phyloP scores from a whole-genome alignment of 257 asterid species.

The Cordia subcordata region DNA sequence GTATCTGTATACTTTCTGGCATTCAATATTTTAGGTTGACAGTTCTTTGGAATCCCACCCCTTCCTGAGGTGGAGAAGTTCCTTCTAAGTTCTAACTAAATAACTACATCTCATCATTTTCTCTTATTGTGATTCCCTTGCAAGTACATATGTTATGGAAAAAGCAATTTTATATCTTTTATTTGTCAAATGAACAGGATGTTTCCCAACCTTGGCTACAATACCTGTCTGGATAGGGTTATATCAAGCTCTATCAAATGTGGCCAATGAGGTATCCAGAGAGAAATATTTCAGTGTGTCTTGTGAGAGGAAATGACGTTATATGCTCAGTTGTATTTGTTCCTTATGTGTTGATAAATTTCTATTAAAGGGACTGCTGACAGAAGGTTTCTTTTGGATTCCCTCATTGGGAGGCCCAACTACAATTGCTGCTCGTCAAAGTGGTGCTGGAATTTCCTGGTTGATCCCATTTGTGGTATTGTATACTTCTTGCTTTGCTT shows the following conservation, averaged over 20 bases:
- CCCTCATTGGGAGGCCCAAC: slow-evolving; percentile 99
- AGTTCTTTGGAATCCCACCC: too few species aligned
- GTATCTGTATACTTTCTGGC: too few species aligned
- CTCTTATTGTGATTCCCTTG: too few species aligned
- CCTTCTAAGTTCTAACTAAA: too few species aligned
- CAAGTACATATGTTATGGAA: too few species aligned
- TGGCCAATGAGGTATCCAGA: slow-evolving; percentile 85
- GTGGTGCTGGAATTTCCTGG: slow-evolving; percentile 98
- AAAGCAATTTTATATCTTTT: background rate
- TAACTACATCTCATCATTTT: too few species aligned
- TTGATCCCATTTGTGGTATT: slow-evolving; percentile 92
- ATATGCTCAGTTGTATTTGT: background rate
- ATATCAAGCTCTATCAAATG: slow-evolving; percentile 97
- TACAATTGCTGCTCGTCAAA: slow-evolving; percentile 96
- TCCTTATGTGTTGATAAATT: slow-evolving; percentile 11
- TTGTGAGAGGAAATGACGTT: background rate
- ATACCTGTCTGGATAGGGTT: slow-evolving; percentile 98
- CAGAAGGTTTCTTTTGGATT: slow-evolving; percentile 99
- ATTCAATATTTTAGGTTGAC: too few species aligned
- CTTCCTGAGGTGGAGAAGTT: too few species aligned
- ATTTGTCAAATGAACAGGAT: slow-evolving; percentile 51
- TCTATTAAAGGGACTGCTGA: slow-evolving; percentile 68
- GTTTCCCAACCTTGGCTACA: slow-evolving; percentile 98
- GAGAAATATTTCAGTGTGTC: slow-evolving; percentile 3
- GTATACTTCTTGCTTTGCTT: slow-evolving; percentile 10